Base-by-base conservation (phyloP, 1,139 yeast species). In the Citeromyces siamensis region DNA sequence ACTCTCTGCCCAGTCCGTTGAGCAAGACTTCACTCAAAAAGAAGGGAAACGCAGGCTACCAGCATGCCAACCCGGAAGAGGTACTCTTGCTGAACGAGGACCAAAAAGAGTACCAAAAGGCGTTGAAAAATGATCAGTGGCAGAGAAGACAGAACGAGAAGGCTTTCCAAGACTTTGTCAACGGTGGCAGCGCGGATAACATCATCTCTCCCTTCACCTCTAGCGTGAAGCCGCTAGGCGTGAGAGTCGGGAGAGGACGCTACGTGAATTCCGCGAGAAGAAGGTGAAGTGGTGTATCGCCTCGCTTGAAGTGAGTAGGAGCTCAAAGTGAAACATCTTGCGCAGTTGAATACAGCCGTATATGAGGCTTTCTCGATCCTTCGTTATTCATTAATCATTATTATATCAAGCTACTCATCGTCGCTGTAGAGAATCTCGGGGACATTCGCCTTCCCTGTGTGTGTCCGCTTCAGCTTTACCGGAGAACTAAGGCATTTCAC, bases 121-220 rank as follows among this genome's bases (percentile, higher is more conserved):
- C 95, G 2, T 57, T 88, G 40, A 86, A 86, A 54, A 79, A 83
- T 50, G 94, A 86, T 41, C 77, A 78, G 35, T 85, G 96, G 94
- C 81, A 79, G 49, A 73, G 84, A 53, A 71, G 81, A 49, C 83
- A 84, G 51, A 84, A 84, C 48, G 96, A 86, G 49, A 86, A 86
- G 59, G 64, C 81, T 44, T 62, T 86, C 45, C 77, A 80, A 49
- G 86, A 85, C 51, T 90, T 94, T 82, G 75, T 86, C 38, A 95
- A 95, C 20, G 94, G 94, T 14, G 95, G 94, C 4, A 80, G 94
- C 41, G 96, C 94, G 6, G 97, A 88, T 50, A 80, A 83, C 49
- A 78, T 75, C 49, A 75, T 80, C 40, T 80, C 95, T n/a, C 97
- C 98, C 7, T 90, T 90, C 58, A 81, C 61, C 40, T 56, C 86